Percentiles rank a stretch among this genome's conserved stretches.
phyloP scores from a whole-genome alignment of 1,284 basidiomycete genomes.

The Amylostereum areolatum region DNA sequence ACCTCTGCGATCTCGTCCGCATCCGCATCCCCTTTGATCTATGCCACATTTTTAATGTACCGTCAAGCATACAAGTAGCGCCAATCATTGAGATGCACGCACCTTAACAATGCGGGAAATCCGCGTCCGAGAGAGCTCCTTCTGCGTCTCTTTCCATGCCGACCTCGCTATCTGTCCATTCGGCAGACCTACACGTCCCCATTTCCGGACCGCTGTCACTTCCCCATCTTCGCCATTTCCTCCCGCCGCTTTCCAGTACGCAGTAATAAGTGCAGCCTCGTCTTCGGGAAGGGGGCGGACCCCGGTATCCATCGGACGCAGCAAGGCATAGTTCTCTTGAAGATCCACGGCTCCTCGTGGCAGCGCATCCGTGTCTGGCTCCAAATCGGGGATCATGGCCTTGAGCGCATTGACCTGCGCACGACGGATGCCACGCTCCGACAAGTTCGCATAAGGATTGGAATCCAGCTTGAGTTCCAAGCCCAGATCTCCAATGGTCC shows the following conservation, averaged over 20 bases:
- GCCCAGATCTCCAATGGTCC: slow-evolving; percentile 19
- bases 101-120: slow-evolving; percentile 15
- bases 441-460: slow-evolving; percentile 18
- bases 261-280: background rate
- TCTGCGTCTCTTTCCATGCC: slow-evolving; percentile 12
- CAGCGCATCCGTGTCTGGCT: background rate
- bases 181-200: slow-evolving; percentile 11
- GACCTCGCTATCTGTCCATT: slow-evolving; percentile 14
- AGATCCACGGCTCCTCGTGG: slow-evolving; percentile 3
- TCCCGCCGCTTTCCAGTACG: no score
- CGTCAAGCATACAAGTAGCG: no score
- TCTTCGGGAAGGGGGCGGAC: background rate
- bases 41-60: no score
- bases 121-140: background rate
- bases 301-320: background rate
- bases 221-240: background rate
- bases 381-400: slow-evolving; percentile 12
- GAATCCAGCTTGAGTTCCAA: slow-evolving; percentile 17
- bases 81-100: background rate
- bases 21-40: no score
- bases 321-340: background rate
- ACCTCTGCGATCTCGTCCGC: slow-evolving; percentile 3
- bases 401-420: slow-evolving; percentile 16
- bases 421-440: slow-evolving; percentile 11
- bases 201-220: slow-evolving; percentile 1